These are phyloP conservation scores for Pestalotiopsis sp. DNA, from an alignment of 2,329 filamentous ascomycete species.

Conservation along the genomic window DNA sequence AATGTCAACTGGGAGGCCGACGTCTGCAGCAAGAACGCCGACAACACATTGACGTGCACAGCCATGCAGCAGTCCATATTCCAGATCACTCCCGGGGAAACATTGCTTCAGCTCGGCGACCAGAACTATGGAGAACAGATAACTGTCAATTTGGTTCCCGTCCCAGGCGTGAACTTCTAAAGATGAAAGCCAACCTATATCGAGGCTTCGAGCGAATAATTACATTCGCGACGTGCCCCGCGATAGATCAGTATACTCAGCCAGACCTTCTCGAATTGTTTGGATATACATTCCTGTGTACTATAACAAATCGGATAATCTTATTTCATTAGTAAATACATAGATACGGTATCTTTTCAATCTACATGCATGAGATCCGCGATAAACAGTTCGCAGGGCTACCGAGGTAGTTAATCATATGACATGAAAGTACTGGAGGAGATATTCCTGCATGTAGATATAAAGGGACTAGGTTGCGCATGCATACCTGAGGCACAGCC, in stretches of 20 bases:
- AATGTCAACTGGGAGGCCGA: slow-evolving; percentile 2
- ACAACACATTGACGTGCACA: not conserved
- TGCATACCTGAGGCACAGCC: no score
- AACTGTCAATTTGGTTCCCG: not conserved
- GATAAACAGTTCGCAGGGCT: no score
- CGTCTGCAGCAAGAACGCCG: not conserved
- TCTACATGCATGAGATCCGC: not conserved
- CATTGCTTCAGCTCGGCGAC: not conserved
- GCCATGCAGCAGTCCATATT: not conserved
- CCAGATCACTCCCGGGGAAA: not conserved
- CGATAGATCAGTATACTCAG: not conserved
- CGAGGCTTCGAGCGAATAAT: not conserved
- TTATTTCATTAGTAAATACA: not conserved
- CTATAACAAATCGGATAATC: no score
- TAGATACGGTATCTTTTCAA: not conserved
- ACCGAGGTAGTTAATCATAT: no score
- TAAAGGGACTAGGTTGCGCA: no score
- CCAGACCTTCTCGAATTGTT: not conserved
- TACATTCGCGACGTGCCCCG: not conserved
- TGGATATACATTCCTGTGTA: no score
- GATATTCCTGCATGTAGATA: no score
- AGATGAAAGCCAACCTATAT: no score
- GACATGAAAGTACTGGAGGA: no score
- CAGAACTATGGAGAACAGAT: not conserved
- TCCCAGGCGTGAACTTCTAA: not conserved